Percentiles rank a stretch among this genome's conserved stretches.
Conservation (phyloP, 495 filamentous ascomycete species). For the Daldinia grandis region DNA sequence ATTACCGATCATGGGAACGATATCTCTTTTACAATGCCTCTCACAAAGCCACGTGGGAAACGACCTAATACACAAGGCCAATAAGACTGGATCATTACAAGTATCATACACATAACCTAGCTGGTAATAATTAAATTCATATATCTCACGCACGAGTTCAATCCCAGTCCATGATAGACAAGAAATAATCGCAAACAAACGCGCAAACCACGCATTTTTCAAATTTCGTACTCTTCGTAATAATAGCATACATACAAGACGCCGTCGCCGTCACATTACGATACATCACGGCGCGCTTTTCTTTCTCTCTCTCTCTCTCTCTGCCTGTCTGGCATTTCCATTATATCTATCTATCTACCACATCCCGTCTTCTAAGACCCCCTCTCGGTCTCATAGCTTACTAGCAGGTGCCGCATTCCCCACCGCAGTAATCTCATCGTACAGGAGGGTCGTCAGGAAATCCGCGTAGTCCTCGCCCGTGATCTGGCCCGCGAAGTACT, state of each 20-base stretch:
- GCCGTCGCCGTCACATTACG: neutral
- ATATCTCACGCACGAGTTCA: neutral
- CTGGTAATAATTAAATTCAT: neutral
- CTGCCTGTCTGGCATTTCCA: neutral
- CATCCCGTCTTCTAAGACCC: neutral
- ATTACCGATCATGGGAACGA: too few relatives aligned
- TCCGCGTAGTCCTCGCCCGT: conserved; percentile 98
- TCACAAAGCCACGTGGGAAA: too few relatives aligned
- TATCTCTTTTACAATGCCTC: too few relatives aligned
- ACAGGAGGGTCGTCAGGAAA: conserved; percentile 91
- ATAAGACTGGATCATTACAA: neutral
- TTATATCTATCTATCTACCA: neutral
- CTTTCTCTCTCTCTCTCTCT: neutral
- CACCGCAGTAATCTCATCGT: conserved; percentile 93
- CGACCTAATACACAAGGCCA: too few relatives aligned
- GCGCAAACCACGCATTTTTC: conserved; percentile 10
- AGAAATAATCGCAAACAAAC: neutral
- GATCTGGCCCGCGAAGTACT: conserved; percentile 92
- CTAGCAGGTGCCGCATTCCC: conserved; percentile 74
- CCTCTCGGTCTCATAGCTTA: conserved; percentile 70
- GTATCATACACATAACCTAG: neutral
- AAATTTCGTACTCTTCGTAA: conserved; percentile 20
- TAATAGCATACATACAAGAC: conserved; percentile 25
- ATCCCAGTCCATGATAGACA: neutral
- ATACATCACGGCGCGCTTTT: neutral